Evolutionary conservation across 192 early-diverging fungal species (phyloP), one percentile per base, ranked within the genome.

Genomic region (Rhizophlyctis rosea): DNA sequence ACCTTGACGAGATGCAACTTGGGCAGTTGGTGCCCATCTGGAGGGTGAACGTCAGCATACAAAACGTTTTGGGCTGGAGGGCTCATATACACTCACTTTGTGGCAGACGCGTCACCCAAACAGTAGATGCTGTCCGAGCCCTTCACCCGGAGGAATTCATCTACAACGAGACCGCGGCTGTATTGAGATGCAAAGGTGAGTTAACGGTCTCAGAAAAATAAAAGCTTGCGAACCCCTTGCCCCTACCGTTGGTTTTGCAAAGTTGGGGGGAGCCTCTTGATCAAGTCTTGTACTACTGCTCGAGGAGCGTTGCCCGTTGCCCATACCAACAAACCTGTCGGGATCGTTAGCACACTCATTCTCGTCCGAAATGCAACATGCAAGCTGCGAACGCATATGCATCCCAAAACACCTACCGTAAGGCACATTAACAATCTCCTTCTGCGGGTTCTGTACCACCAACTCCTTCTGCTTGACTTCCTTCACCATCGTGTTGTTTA

Each of bases 1-100:
- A 28, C 93, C 93, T 69, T 98, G 92, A 61, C 93, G 85, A 29
- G 84, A 80, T 4, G 95, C 95, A 25, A 98, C 90, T 63, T 92
- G 90, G 25, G 89, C 90, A 34, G 90, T 91, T 1, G 90, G 90
- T 28, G 90, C 73, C 66, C 65, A 81, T 63, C 68, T 72, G 54
- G 34, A n/a, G n/a, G n/a, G n/a, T n/a, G n/a, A n/a, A n/a, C n/a
- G n/a, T n/a, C n/a, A n/a, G n/a, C n/a, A n/a, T n/a, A 25, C 30
- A 54, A 27, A 25, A 31, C 4, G 32, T 4, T 2, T 24, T 18
- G 2, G 30, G 27, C 5, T 24, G 53, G 50, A 64, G 33, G 1
- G 1, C 25, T 21, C 3, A 25, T 21, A 64, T 1, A 24, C 14
- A 50, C 87, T 44, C 79, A 88, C 67, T 86, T 86, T n/a, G 88